phyloP scores from a whole-genome alignment of 768 basidiomycete species.

The Coprinopsis marcescibilis region DNA sequence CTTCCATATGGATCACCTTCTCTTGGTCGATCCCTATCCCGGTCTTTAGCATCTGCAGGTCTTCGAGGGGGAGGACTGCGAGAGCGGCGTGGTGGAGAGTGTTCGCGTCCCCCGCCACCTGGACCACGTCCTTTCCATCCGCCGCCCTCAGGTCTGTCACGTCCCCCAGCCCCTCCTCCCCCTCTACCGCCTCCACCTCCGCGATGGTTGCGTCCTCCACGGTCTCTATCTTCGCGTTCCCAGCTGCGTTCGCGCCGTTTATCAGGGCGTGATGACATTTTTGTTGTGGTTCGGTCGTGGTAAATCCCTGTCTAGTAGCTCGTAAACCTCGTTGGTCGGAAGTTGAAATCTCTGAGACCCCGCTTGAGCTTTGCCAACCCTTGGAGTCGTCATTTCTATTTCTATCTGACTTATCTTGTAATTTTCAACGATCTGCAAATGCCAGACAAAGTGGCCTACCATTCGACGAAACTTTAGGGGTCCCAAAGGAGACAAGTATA shows the following conservation, averaged over 20 bases:
- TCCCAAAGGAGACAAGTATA: too few species aligned
- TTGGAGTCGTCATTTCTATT: too few species aligned
- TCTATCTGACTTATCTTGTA: too few species aligned
- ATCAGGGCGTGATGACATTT: slow-evolving; percentile 53
- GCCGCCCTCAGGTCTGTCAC: slow-evolving; percentile 24
- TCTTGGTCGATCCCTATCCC: slow-evolving; percentile 19
- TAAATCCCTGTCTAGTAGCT: background rate
- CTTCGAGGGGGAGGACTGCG: slow-evolving; percentile 39
- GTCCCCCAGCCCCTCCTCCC: slow-evolving; percentile 23
- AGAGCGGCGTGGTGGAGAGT: slow-evolving; percentile 40
- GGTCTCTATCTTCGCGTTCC: slow-evolving; percentile 50
- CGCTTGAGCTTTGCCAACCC: too few species aligned
- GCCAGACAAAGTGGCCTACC: too few species aligned
- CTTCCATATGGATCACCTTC: too few species aligned
- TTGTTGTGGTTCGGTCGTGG: background rate
- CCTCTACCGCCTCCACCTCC: slow-evolving; percentile 22
- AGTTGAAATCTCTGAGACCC: too few species aligned
- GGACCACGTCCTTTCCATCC: slow-evolving; percentile 19
- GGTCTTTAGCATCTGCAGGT: slow-evolving; percentile 1
- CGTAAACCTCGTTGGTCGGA: background rate
- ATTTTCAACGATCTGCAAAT: too few species aligned
- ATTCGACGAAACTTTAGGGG: too few species aligned
- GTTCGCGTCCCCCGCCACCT: slow-evolving; percentile 30
- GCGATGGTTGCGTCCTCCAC: slow-evolving; percentile 26
- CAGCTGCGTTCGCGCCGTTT: slow-evolving; percentile 60